A percentile compares a stretch with the other conserved stretches of the same genome.
Conservation (phyloP, 225 moss, liverwort and hornwort species). For the Asterella californica region DNA sequence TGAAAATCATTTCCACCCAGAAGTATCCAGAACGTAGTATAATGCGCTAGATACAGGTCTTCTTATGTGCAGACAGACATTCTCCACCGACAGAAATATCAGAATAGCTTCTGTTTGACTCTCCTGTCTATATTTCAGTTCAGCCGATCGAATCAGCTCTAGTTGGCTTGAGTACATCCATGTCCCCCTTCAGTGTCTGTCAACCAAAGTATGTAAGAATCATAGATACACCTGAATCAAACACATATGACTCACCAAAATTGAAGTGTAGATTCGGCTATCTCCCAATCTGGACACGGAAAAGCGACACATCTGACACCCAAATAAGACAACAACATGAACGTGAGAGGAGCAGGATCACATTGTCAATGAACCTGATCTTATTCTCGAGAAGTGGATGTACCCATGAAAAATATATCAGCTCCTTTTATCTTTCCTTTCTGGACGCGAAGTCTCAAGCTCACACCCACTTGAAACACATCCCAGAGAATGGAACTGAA, state of each 20-base stretch:
- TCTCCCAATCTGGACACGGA: conserved; percentile 85
- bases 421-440: background rate
- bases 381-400: background rate
- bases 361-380: background rate
- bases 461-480: background rate
- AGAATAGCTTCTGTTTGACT: background rate
- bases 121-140: background rate
- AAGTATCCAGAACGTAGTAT: background rate
- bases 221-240: background rate
- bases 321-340: background rate
- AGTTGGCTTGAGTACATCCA: background rate
- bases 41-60: background rate
- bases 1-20: background rate
- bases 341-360: background rate
- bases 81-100: background rate
- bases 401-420: background rate
- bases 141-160: background rate
- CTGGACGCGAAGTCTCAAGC: background rate
- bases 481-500: background rate
- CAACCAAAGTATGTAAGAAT: background rate
- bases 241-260: conserved; percentile 60
- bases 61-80: background rate
- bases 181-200: background rate
- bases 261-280: conserved; percentile 85
- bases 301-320: conserved; percentile 72